phyloP scores from a whole-genome alignment of 257 asterid genomes.

The Paraleonurus japonicus region DNA sequence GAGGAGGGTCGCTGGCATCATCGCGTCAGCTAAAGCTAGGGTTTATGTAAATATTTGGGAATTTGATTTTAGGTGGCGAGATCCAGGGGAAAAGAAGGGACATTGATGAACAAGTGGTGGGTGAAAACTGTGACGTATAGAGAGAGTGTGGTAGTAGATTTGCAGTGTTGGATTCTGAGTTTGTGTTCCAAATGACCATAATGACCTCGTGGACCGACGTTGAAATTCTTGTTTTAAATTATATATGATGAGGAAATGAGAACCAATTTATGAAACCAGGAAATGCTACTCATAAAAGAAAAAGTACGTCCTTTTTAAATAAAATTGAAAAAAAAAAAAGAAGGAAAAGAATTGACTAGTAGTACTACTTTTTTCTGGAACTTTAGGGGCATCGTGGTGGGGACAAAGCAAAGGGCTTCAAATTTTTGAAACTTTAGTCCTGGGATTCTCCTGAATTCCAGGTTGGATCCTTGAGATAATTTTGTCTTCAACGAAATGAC shows the following conservation, averaged over 20 bases:
- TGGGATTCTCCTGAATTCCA: conserved; percentile 43
- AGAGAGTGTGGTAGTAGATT: conserved; percentile 30
- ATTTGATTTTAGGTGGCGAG: conserved; percentile 38
- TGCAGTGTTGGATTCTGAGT: conserved; percentile 25
- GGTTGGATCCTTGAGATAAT: conserved; percentile 38
- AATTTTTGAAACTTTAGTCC: conserved; percentile 9
- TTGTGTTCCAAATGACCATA: conserved; percentile 37
- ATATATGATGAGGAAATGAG: conserved; percentile 1
- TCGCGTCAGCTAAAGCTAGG: conserved; percentile 42
- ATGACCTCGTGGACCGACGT: conserved; percentile 58
- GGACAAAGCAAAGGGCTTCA: neutral
- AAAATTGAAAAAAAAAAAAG: neutral
- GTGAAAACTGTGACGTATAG: conserved; percentile 30
- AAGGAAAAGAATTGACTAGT: too few relatives aligned
- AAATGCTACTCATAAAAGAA: neutral
- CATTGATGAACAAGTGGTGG: conserved; percentile 19
- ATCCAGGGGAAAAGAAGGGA: conserved; percentile 25
- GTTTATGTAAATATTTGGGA: conserved; percentile 16
- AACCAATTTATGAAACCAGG: neutral
- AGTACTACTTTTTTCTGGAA: conserved; percentile 14
- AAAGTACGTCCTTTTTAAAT: neutral
- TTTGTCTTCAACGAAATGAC: conserved; percentile 39
- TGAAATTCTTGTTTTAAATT: conserved; percentile 22
- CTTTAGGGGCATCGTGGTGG: conserved; percentile 1
- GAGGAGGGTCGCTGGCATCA: conserved; percentile 48